Percentiles rank a stretch among this genome's conserved stretches.
phyloP scores from a whole-genome alignment of 148 eudicot genomes.

The Suaeda aralocaspica region DNA sequence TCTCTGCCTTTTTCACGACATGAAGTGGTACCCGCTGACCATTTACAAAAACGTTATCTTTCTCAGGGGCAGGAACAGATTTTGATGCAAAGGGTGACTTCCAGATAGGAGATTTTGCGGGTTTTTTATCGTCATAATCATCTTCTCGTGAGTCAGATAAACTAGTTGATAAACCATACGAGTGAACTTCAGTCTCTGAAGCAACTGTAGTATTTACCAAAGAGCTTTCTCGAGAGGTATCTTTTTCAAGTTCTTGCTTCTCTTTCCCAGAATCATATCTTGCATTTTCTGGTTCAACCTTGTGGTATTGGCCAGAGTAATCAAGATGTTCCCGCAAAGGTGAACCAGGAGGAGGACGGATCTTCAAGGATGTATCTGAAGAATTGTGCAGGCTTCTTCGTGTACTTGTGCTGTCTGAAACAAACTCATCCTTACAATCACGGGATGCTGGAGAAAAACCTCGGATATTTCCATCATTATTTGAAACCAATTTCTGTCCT shows the following conservation, averaged over 20 bases:
- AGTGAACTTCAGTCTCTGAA: constrained; percentile 46
- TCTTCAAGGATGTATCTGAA: constrained; percentile 27
- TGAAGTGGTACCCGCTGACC: constrained; percentile 55
- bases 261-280: constrained; percentile 28
- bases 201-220: constrained; percentile 30
- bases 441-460: constrained; percentile 41
- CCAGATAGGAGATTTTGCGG: constrained; percentile 32
- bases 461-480: constrained; percentile 33
- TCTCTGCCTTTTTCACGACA: constrained; percentile 59
- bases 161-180: constrained; percentile 27
- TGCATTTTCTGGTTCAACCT: constrained; percentile 24
- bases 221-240: constrained; percentile 30
- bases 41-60: constrained; percentile 55
- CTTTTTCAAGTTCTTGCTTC: constrained; percentile 28
- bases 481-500: constrained; percentile 28
- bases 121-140: constrained; percentile 34
- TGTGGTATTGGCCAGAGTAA: constrained; percentile 25
- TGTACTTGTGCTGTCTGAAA: constrained; percentile 27
- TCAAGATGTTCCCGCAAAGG: constrained; percentile 36
- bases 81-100: constrained; percentile 30
- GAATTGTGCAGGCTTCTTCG: constrained; percentile 25
- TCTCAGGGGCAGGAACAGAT: constrained; percentile 18
- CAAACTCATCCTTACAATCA: constrained; percentile 38
- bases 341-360: constrained; percentile 37
- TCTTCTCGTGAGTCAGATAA: constrained; percentile 40